Conservation (phyloP, 805 yeast species). For the Metschnikowia kofuensis region DNA sequence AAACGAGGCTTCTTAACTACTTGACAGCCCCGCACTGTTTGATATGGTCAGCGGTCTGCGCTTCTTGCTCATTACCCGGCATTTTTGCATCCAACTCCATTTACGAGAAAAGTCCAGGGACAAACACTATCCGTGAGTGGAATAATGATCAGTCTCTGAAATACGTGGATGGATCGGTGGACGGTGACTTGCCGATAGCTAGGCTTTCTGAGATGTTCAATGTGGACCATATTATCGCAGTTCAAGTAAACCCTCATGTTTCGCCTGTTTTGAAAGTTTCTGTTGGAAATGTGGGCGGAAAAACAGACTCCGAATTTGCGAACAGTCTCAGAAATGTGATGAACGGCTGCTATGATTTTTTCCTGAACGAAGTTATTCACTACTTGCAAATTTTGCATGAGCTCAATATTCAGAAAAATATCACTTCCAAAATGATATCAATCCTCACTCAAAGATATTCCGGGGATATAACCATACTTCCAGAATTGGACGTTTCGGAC, state of each 20-base stretch:
- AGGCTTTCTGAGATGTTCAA: constrained; percentile 94
- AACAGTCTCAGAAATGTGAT: constrained; percentile 52
- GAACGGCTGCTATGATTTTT: constrained; percentile 54
- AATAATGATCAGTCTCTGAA: constrained; percentile 65
- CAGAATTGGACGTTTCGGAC: constrained; percentile 62
- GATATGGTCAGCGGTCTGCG: constrained; percentile 88
- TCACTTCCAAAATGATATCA: constrained; percentile 70
- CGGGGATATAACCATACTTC: constrained; percentile 92
- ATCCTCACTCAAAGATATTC: constrained; percentile 82
- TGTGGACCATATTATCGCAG: constrained; percentile 95
- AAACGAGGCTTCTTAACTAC: constrained; percentile 77
- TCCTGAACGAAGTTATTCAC: constrained; percentile 73
- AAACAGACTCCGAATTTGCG: constrained; percentile 57
- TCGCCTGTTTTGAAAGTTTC: constrained; percentile 78
- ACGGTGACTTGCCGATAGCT: constrained; percentile 87
- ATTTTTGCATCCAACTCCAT: constrained; percentile 83
- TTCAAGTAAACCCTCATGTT: constrained; percentile 96
- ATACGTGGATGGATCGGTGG: constrained; percentile 95
- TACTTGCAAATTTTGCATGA: constrained; percentile 70
- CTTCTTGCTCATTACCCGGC: constrained; percentile 92
- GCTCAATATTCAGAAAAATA: constrained; percentile 69
- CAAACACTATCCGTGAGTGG: constrained; percentile 80
- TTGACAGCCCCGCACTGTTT: constrained; percentile 78
- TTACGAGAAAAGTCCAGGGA: constrained; percentile 74
- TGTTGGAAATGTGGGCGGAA: constrained; percentile 66